phyloP scores from a whole-genome alignment of 305 asterid species.

The Fraxinus paxiana region DNA sequence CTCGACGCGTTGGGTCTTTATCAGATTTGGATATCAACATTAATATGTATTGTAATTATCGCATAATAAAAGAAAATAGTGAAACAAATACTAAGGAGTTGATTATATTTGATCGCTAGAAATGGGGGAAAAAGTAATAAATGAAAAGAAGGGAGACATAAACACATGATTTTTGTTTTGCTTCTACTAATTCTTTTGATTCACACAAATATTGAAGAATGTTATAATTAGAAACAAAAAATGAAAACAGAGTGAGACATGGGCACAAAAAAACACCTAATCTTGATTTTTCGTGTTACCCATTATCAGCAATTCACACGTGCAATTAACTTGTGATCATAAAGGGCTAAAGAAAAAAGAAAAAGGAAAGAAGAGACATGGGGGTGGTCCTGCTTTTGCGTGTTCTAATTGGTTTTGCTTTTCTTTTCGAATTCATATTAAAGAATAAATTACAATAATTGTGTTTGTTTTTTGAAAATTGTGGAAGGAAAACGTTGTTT shows the following conservation, averaged over 20 bases:
- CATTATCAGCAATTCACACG: background rate
- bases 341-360: too few species aligned
- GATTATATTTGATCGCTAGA: background rate
- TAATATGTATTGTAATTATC: background rate
- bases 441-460: too few species aligned
- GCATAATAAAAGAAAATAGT: too few species aligned
- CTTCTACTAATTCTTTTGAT: too few species aligned
- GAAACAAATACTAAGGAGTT: too few species aligned
- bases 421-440: too few species aligned
- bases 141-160: background rate
- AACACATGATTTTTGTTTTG: background rate
- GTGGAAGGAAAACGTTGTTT: too few species aligned
- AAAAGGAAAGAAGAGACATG: background rate
- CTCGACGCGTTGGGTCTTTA: background rate
- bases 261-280: too few species aligned
- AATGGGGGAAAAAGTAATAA: too few species aligned
- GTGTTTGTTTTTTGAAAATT: too few species aligned
- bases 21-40: background rate
- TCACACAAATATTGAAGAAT: too few species aligned
- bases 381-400: background rate
- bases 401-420: background rate
- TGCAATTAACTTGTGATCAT: background rate
- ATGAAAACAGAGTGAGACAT: too few species aligned
- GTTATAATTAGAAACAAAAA: background rate
- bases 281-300: background rate